Base-by-base conservation (phyloP, 108 stramenopile genomes). In the Discostella pseudostelligera region DNA sequence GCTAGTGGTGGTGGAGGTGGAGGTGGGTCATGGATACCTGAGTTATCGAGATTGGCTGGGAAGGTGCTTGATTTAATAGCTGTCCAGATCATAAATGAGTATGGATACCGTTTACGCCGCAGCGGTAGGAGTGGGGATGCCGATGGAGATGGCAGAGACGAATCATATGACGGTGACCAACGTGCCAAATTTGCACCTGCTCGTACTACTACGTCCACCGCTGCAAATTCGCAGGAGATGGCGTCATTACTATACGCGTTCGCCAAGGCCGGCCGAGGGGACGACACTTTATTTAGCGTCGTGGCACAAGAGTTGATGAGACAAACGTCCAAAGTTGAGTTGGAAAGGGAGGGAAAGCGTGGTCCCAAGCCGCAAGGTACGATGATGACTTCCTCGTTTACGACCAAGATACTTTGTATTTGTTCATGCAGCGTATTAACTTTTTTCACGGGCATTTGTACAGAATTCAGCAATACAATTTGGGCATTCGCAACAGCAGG, bases 401-500 rank as follows among this genome's bases (percentile, higher is more conserved):
- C n/a, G n/a, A n/a, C n/a, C n/a, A n/a, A n/a, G n/a, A n/a, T n/a
- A n/a, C n/a, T n/a, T n/a, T n/a, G n/a, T n/a, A n/a, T n/a, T n/a
- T n/a, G n/a, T n/a, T n/a, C n/a, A n/a, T n/a, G n/a, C n/a, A n/a
- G n/a, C n/a, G n/a, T n/a, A n/a, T n/a, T n/a, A n/a, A n/a, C n/a
- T n/a, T n/a, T n/a, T n/a, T n/a, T n/a, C n/a, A n/a, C n/a, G n/a
- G n/a, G n/a, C n/a, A n/a, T n/a, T n/a, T n/a, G n/a, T n/a, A n/a
- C n/a, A n/a, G 88, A 90, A 64, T 79, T 86, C 75, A 70, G 74
- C 36, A 90, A 90, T 59, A 82, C 86, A 9, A 59, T 93, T 48
- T 89, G 88, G 92, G 87, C 86, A 14, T 72, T 87, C 44, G 92
- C 89, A 11, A 89, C 87, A 17, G 76, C 87, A n/a, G 83, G 79